phyloP scores from a whole-genome alignment of 495 filamentous ascomycete genomes.

The Lasiosphaeris hirsuta region DNA sequence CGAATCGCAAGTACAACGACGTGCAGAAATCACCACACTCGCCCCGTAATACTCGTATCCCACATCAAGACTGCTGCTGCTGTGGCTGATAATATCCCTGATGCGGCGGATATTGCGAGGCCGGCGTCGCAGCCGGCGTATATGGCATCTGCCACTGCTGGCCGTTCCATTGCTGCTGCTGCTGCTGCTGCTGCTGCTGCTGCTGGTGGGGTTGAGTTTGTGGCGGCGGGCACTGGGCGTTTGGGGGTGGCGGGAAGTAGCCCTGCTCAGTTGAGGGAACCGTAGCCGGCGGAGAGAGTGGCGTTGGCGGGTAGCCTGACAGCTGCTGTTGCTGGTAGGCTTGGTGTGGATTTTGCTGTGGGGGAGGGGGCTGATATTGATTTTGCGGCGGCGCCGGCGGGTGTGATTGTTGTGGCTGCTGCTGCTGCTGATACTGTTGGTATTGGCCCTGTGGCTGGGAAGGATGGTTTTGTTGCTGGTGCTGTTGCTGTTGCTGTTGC shows the following conservation, averaged over 20 bases:
- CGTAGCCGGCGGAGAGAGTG: not conserved
- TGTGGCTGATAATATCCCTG: not conserved
- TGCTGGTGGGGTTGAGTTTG: not conserved
- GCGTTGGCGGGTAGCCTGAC: not conserved
- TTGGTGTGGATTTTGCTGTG: not conserved
- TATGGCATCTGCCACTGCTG: constrained; percentile 5
- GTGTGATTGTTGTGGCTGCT: not conserved
- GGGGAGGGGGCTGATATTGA: not conserved
- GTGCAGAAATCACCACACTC: no score
- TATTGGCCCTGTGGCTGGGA: not conserved
- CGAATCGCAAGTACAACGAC: no score
- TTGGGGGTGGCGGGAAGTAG: not conserved
- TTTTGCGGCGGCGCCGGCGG: not conserved
- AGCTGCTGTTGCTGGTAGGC: not conserved
- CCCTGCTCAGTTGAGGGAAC: not conserved
- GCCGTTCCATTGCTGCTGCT: constrained; percentile 1
- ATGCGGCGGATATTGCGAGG: not conserved
- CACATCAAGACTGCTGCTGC: not conserved
- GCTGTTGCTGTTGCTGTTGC: not conserved
- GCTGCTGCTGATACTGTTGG: not conserved
- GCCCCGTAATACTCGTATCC: no score
- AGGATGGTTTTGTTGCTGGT: not conserved
- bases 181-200: not conserved
- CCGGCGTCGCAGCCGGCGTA: constrained; percentile 5
- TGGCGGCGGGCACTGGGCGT: not conserved